A percentile compares a stretch with the other conserved stretches of the same genome.
Evolutionary conservation across 176 grass and related monocot species (phyloP).

Genomic region (Aegilops sharonensis): DNA sequence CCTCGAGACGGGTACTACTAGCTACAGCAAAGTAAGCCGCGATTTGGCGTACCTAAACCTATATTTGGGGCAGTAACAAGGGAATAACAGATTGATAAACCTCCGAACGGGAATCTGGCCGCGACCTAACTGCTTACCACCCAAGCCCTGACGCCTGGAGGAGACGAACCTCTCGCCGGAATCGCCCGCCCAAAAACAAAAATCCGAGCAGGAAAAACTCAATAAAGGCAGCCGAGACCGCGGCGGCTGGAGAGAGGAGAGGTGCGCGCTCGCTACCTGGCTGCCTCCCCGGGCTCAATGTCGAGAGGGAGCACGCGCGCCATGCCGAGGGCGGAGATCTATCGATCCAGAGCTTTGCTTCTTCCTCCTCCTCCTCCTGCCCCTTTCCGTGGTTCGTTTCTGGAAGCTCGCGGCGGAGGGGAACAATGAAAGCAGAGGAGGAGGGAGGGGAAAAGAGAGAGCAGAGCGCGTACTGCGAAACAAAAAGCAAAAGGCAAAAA

Average conservation of each 20-base stretch:
- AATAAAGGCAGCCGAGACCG: not conserved
- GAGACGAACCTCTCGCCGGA: not conserved
- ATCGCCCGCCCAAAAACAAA: not conserved
- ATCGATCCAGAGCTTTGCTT: not conserved
- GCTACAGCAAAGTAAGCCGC: not conserved
- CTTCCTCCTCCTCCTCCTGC: not conserved
- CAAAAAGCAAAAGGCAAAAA: not conserved
- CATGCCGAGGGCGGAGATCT: not conserved
- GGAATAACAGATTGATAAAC: not conserved
- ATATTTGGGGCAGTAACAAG: not conserved
- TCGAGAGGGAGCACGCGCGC: slow-evolving; percentile 43
- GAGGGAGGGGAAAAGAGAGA: not conserved
- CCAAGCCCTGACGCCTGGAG: not conserved
- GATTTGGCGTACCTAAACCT: not conserved
- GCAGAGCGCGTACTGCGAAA: not conserved
- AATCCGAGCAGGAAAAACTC: not conserved
- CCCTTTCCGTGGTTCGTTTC: not conserved
- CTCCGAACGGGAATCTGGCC: not conserved
- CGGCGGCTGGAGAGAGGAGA: not conserved
- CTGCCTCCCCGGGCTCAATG: slow-evolving; percentile 27
- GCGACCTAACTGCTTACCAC: not conserved
- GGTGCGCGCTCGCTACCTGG: slow-evolving; percentile 8
- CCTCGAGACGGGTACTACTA: not conserved
- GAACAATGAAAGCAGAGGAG: not conserved
- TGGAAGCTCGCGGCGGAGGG: slow-evolving; percentile 20